A percentile compares a stretch with the other conserved stretches of the same genome.
Evolutionary conservation across 306 rosid species (phyloP).

Genomic region (Medicago arabica): DNA sequence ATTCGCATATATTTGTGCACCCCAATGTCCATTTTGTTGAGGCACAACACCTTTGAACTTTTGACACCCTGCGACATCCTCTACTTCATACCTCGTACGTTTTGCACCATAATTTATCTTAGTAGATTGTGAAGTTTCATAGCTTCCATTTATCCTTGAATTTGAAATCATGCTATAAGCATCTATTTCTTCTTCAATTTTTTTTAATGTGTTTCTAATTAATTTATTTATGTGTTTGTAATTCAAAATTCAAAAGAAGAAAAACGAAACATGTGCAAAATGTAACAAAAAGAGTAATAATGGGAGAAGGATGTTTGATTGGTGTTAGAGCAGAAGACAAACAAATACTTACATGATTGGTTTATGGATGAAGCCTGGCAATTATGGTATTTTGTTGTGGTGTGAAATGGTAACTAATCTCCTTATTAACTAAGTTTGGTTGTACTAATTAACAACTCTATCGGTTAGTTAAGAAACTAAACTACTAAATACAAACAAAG

Average conservation of each 20-base stretch:
- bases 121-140: constrained; percentile 13
- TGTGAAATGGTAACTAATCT: constrained; percentile 45
- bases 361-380: not conserved
- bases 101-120: constrained; percentile 11
- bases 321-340: not conserved
- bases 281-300: not conserved
- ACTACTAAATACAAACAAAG: constrained; percentile 22
- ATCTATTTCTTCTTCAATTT: not conserved
- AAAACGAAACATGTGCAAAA: not conserved
- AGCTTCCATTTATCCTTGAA: not conserved
- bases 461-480: constrained; percentile 38
- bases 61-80: not conserved
- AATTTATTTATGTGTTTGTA: not conserved
- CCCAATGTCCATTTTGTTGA: constrained; percentile 91
- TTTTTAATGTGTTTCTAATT: not conserved
- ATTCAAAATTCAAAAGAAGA: not conserved
- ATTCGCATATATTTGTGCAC: constrained; percentile 85
- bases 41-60: constrained; percentile 85
- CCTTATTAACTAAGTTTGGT: constrained; percentile 34
- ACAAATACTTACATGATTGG: not conserved
- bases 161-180: constrained; percentile 24
- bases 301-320: not conserved
- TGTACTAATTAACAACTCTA: not conserved
- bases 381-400: constrained; percentile 39
- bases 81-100: constrained; percentile 37